These are phyloP conservation scores for Xerocomus nothofagi DNA, from an alignment of 1,284 basidiomycete species.

Conservation along the genomic window DNA sequence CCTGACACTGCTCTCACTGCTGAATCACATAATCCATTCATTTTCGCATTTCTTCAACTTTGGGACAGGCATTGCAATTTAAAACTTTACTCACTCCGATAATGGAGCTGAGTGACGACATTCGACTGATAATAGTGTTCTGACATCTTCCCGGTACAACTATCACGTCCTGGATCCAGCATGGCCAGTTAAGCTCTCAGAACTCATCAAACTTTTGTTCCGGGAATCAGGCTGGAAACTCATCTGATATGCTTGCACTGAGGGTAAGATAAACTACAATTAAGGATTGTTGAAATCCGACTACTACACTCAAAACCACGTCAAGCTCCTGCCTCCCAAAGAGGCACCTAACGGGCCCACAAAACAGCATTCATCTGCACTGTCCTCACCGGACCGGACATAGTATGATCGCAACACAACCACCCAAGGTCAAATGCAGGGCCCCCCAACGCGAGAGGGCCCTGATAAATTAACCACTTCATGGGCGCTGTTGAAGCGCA, in stretches of 20 bases:
- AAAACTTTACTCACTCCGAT: not conserved
- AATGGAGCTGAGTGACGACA: not conserved
- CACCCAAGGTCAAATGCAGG: conserved; percentile 43
- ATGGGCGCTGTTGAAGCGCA: conserved; percentile 90
- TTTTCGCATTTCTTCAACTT: not conserved
- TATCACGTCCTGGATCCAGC: too few species aligned
- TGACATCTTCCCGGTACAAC: too few species aligned
- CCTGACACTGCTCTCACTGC: not conserved
- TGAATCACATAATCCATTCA: not conserved
- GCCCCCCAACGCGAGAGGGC: conserved; percentile 13
- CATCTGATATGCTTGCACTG: conserved; percentile 6
- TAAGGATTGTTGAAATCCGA: conserved; percentile 66
- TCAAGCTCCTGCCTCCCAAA: conserved; percentile 41
- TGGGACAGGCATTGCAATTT: not conserved
- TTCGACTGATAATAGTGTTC: not conserved
- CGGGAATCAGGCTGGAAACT: too few species aligned
- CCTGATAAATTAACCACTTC: conserved; percentile 48
- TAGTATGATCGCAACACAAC: conserved; percentile 45
- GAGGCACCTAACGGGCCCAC: conserved; percentile 42
- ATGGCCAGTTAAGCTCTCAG: too few species aligned
- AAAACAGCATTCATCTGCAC: conserved; percentile 20
- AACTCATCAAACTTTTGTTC: too few species aligned
- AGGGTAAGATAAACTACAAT: conserved; percentile 31
- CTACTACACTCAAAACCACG: conserved; percentile 41
- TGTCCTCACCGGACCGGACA: conserved; percentile 21